These are phyloP conservation scores for Paragyromitra xinjiangensis DNA, from an alignment of 495 filamentous ascomycete species.

Conservation along the genomic window DNA sequence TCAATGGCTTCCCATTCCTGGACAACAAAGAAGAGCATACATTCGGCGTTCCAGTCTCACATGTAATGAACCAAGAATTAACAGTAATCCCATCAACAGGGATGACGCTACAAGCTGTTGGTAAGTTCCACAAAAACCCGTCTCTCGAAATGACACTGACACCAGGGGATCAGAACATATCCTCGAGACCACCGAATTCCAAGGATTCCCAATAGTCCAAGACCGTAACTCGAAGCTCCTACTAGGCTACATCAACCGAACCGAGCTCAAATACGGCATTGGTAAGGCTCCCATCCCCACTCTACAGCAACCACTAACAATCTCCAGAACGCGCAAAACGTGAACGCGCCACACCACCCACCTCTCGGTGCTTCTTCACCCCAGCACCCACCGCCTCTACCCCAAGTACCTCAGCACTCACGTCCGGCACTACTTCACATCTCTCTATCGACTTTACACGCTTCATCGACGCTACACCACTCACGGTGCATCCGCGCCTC, in stretches of 20 bases:
- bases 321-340: slow-evolving; percentile 71
- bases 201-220: slow-evolving; percentile 94
- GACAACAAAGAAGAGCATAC: slow-evolving; percentile 99
- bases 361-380: slow-evolving; percentile 78
- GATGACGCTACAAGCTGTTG: slow-evolving; percentile 74
- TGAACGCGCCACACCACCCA: slow-evolving; percentile 73
- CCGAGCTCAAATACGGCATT: slow-evolving; percentile 91
- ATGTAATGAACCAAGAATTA: slow-evolving; percentile 86
- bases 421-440: slow-evolving; percentile 68
- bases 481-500: slow-evolving; percentile 89
- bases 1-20: slow-evolving; percentile 96
- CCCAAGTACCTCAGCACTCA: slow-evolving; percentile 56
- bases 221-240: slow-evolving; percentile 74
- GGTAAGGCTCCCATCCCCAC: slow-evolving; percentile 53
- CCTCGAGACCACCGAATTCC: slow-evolving; percentile 80
- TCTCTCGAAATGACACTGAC: background rate
- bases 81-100: slow-evolving; percentile 77
- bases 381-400: slow-evolving; percentile 61
- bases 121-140: slow-evolving; percentile 11
- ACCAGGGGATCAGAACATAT: slow-evolving; percentile 66
- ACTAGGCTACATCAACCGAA: slow-evolving; percentile 93
- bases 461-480: slow-evolving; percentile 88
- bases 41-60: slow-evolving; percentile 93
- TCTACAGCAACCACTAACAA: slow-evolving; percentile 34
- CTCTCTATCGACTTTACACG: slow-evolving; percentile 81